Evolutionary conservation across 352 stramenopile genomes (phyloP), one percentile per base, ranked within the genome.

Genomic region (Elongisporangium anandrum): DNA sequence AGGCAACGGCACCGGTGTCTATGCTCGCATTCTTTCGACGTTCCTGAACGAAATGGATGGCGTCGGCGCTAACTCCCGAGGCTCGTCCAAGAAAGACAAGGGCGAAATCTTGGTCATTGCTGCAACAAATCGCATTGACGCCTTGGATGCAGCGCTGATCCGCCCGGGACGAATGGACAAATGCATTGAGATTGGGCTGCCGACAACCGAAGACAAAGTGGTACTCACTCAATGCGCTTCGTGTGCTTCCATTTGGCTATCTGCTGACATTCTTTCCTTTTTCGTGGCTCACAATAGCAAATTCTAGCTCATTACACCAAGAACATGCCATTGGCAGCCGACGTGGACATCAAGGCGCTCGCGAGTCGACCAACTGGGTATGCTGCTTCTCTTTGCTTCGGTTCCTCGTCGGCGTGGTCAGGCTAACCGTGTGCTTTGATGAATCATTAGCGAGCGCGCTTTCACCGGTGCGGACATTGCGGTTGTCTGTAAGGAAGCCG

Each of bases 31-130:
- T 5, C 61, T 94, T 9, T 94, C 85, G 22, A 94, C 85, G 10
- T 88, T 94, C 38, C 69, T 94, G 19, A 94, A 94, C 56, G 85
- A 94, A 61, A 90, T 94, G 81, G 85, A 94, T 50, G 85, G 85
- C 49, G 79, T 94, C 22, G 83, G 81, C 23, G 67, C 61, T 8
- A 26, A 58, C 29, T 69, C 72, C 15, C 66, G 59, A 4, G 50
- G 56, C 12, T 66, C 65, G 1, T 54, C 59, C 19, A 23, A 49
- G 20, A 67, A 59, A 17, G 50, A 69, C 5, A 65, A 60, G 9
- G 66, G 69, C 4, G 72, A 82, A 1, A 74, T 94, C 10, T 65
- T 94, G 1, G 82, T 94, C 8, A 66, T 94, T 19, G 82, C 82
- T 2, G 85, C 85, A 10, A 92, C 85, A 17, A 94, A 92, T 61